Conservation (phyloP, 192 early-diverging fungal species). For the Polychytrium aggregatum region DNA sequence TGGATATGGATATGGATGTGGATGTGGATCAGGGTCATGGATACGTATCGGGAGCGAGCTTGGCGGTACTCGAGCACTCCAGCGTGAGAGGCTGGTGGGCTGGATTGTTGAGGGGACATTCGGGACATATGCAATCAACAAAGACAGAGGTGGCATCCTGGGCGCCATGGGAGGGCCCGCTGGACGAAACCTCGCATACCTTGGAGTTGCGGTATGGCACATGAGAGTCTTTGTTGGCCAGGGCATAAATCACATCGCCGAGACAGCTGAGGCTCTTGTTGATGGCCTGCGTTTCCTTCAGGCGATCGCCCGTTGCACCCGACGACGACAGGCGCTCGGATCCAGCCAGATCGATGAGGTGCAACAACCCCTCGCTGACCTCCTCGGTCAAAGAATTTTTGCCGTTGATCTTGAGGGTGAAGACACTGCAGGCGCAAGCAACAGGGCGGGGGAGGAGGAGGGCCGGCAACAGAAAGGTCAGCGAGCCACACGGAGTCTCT, state of each 20-base stretch:
- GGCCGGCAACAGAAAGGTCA: no score
- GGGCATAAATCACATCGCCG: conserved; percentile 80
- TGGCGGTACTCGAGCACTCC: no score
- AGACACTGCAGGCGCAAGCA: conserved; percentile 73
- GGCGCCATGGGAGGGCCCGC: no score
- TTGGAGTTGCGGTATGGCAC: conserved; percentile 94
- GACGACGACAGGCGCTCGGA: conserved; percentile 76
- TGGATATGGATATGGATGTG: no score
- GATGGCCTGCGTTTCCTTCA: conserved; percentile 92
- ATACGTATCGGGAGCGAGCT: no score
- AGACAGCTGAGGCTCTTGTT: conserved; percentile 86
- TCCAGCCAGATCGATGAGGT: conserved; percentile 91
- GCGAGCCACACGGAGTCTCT: no score
- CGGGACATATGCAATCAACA: no score
- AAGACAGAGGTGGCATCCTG: no score
- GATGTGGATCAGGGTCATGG: no score
- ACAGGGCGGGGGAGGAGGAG: no score
- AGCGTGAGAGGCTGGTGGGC: no score
- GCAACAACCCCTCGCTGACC: conserved; percentile 62
- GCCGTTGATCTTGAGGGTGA: conserved; percentile 71
- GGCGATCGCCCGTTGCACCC: conserved; percentile 74
- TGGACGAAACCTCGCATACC: conserved; percentile 49
- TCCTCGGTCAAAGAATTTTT: conserved; percentile 64
- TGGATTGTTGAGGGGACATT: no score
- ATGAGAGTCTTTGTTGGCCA: conserved; percentile 66